Evolutionary conservation across 495 filamentous ascomycete genomes (phyloP).

Genomic region (Pyronema domesticum): DNA sequence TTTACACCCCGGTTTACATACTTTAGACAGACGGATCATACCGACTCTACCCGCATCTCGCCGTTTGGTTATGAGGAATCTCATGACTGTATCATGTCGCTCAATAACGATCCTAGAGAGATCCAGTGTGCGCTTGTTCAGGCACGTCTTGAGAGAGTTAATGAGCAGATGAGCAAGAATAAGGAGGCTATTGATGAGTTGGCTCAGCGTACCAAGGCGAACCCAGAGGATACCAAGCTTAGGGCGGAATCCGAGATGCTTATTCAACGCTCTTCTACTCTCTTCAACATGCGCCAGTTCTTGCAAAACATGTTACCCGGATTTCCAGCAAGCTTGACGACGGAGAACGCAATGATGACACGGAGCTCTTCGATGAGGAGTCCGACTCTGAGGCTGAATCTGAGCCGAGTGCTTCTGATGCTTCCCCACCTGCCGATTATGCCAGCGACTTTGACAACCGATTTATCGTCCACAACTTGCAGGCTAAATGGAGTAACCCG

Average conservation of each 20-base stretch:
- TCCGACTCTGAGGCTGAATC: slow-evolving; percentile 32
- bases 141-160: slow-evolving; percentile 57
- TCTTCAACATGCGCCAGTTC: slow-evolving; percentile 60
- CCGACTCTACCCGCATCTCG: slow-evolving; percentile 44
- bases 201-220: slow-evolving; percentile 12
- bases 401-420: slow-evolving; percentile 24
- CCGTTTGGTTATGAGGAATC: slow-evolving; percentile 82
- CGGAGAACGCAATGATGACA: slow-evolving; percentile 22
- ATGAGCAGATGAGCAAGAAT: slow-evolving; percentile 58
- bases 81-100: slow-evolving; percentile 87
- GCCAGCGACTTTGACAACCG: slow-evolving; percentile 92
- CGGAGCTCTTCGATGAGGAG: slow-evolving; percentile 30
- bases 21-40: slow-evolving; percentile 91
- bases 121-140: slow-evolving; percentile 78
- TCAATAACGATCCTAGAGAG: slow-evolving; percentile 75
- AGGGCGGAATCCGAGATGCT: slow-evolving; percentile 40
- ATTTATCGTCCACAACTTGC: slow-evolving; percentile 92
- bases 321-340: slow-evolving; percentile 41
- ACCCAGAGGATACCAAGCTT: slow-evolving; percentile 30
- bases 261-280: slow-evolving; percentile 46
- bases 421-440: slow-evolving; percentile 34
- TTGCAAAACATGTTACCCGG: slow-evolving; percentile 53
- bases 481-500: slow-evolving; percentile 96
- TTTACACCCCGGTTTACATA: slow-evolving; percentile 91
- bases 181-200: slow-evolving; percentile 26